Evolutionary conservation across 2,329 filamentous ascomycete species (phyloP).

Genomic region (Botryosphaeria dothidea): DNA sequence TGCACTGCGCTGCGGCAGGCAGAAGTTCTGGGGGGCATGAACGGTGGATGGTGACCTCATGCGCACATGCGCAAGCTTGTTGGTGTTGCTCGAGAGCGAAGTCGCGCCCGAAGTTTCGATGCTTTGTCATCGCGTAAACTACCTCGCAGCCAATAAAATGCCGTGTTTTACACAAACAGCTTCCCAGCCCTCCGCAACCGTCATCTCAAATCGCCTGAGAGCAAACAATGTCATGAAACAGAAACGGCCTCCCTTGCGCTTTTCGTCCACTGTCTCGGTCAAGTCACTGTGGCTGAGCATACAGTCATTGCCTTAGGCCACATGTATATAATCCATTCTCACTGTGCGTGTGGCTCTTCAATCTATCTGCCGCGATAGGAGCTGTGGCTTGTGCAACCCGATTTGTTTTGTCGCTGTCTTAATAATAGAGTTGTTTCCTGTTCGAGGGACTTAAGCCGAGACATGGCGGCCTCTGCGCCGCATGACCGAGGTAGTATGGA

Average conservation of each 20-base stretch:
- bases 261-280: no score
- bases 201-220: background rate
- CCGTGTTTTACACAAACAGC: background rate
- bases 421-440: background rate
- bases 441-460: background rate
- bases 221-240: background rate
- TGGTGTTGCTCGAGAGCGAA: background rate
- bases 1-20: conserved; percentile 55
- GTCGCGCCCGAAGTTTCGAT: background rate
- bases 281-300: no score
- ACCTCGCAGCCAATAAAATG: background rate
- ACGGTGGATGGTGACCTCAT: conserved; percentile 18
- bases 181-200: background rate
- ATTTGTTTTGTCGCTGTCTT: background rate
- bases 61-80: background rate
- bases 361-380: conserved; percentile 9
- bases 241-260: background rate
- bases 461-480: conserved; percentile 1
- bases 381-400: background rate
- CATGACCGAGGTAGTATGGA: background rate
- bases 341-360: background rate
- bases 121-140: conserved; percentile 8
- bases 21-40: conserved; percentile 51
- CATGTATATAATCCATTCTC: background rate
- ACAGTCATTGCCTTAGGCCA: background rate